Percentiles rank a stretch among this genome's conserved stretches.
Evolutionary conservation across 2,329 filamentous ascomycete genomes (phyloP).

Genomic region (Penicillium sp.): DNA sequence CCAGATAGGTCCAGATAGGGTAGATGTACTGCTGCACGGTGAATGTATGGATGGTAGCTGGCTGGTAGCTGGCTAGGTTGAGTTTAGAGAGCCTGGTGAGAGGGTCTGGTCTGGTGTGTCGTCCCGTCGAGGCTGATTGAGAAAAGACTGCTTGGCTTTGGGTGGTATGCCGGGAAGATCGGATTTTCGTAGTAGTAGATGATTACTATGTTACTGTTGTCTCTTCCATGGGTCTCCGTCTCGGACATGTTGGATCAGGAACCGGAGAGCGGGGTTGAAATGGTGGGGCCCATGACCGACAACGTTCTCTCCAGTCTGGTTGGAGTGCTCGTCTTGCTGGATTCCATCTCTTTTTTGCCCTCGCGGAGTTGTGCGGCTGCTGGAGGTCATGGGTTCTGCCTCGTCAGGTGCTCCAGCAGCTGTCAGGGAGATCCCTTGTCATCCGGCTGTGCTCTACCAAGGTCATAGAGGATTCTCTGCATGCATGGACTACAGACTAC

Average conservation of each 20-base stretch:
- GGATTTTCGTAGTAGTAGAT: background rate
- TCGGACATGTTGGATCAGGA: conserved; percentile 16
- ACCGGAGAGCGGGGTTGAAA: conserved; percentile 22
- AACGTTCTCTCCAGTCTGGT: background rate
- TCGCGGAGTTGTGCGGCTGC: background rate
- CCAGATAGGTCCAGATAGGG: background rate
- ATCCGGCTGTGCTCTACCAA: background rate
- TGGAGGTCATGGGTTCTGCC: background rate
- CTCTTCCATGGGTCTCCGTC: background rate
- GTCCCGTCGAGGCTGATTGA: background rate
- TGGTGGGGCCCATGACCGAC: conserved; percentile 15
- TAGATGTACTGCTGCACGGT: background rate
- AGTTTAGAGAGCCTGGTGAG: background rate
- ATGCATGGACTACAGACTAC: background rate
- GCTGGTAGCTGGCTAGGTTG: too few relatives aligned
- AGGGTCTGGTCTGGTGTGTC: background rate
- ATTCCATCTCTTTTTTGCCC: background rate
- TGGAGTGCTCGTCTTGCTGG: background rate
- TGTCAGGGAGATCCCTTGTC: background rate
- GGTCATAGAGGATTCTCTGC: background rate
- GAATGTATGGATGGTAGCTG: background rate
- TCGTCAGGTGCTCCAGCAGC: background rate
- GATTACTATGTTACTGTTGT: background rate
- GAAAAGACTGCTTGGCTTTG: background rate
- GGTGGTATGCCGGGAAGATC: background rate